A percentile compares a stretch with the other conserved stretches of the same genome.
phyloP scores from a whole-genome alignment of 176 grass and related monocot genomes.

The Triticum timopheevii region DNA sequence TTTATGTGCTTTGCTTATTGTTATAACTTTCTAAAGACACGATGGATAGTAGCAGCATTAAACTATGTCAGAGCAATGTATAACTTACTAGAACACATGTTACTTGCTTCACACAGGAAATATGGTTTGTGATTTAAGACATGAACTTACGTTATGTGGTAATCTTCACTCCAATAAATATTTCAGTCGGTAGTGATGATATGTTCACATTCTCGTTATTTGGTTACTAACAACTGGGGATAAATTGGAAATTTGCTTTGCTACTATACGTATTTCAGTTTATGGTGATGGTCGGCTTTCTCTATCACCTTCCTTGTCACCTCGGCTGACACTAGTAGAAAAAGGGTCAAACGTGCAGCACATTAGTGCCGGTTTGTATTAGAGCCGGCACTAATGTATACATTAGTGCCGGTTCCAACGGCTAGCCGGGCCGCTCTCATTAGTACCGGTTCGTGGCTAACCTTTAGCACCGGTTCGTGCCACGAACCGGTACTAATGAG shows the following conservation, averaged over 20 bases:
- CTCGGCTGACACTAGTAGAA: too few species aligned
- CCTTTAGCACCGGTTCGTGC: too few species aligned
- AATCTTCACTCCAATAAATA: neutral
- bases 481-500: too few species aligned
- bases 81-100: too few species aligned
- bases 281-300: too few species aligned
- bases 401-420: too few species aligned
- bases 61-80: neutral
- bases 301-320: neutral
- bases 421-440: too few species aligned
- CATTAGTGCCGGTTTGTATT: too few species aligned
- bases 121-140: neutral
- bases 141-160: neutral
- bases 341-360: too few species aligned
- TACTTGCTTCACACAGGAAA: neutral
- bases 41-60: neutral
- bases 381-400: too few species aligned
- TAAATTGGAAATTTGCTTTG: neutral
- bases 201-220: neutral
- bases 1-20: neutral
- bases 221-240: neutral
- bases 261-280: neutral
- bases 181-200: neutral
- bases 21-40: neutral
- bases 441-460: too few species aligned